Percentiles rank a stretch among this genome's conserved stretches.
Evolutionary conservation across 139 green algal genomes (phyloP).

Genomic region (Picochlorum sp.): DNA sequence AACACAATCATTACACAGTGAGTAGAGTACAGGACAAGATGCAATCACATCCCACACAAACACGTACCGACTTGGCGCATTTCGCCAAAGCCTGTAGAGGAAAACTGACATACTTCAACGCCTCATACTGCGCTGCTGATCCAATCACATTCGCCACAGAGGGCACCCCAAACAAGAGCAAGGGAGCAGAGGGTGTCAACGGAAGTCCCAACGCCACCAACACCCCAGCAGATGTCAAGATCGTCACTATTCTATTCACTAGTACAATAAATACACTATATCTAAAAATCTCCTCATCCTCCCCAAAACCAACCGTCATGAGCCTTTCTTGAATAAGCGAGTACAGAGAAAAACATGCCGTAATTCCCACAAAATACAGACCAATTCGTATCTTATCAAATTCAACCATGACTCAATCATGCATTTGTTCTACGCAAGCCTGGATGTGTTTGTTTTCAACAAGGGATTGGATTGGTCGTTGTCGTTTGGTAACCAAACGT

Average conservation of each 20-base stretch:
- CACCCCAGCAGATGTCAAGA: slow-evolving; percentile 36
- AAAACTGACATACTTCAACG: slow-evolving; percentile 94
- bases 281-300: slow-evolving; percentile 16
- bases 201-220: slow-evolving; percentile 28
- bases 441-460: too few species aligned
- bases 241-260: slow-evolving; percentile 79
- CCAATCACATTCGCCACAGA: slow-evolving; percentile 87
- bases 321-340: slow-evolving; percentile 32
- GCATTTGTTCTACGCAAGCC: not conserved
- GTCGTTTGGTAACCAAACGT: too few species aligned
- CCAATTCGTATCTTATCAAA: not conserved
- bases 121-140: slow-evolving; percentile 95
- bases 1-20: too few species aligned
- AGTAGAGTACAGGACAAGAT: not conserved
- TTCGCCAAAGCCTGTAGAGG: slow-evolving; percentile 90
- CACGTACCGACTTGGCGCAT: slow-evolving; percentile 86
- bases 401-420: not conserved
- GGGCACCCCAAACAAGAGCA: slow-evolving; percentile 55
- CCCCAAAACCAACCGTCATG: slow-evolving; percentile 26
- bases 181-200: slow-evolving; percentile 42
- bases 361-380: slow-evolving; percentile 21
- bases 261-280: slow-evolving; percentile 90
- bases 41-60: not conserved
- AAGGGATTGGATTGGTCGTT: too few species aligned
- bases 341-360: slow-evolving; percentile 20